Conservation (phyloP, 257 asterid genomes). For the Lantana camara region DNA sequence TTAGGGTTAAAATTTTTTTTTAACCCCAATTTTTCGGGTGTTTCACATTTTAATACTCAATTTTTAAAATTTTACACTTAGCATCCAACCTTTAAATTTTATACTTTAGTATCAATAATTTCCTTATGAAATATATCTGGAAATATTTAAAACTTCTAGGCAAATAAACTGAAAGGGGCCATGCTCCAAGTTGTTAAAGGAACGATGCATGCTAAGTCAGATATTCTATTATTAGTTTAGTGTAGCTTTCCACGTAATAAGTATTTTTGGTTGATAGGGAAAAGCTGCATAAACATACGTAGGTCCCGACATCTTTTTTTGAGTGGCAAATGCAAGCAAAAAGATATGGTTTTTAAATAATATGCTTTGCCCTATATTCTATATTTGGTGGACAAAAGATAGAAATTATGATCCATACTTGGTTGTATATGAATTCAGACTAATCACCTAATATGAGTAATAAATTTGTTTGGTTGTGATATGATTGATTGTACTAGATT, state of each 20-base stretch:
- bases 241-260: not conserved
- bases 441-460: too few species aligned
- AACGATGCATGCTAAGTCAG: slow-evolving; percentile 33
- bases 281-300: slow-evolving; percentile 15
- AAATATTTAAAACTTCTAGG: not conserved
- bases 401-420: too few species aligned
- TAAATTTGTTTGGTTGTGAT: too few species aligned
- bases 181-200: slow-evolving; percentile 34
- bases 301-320: slow-evolving; percentile 6
- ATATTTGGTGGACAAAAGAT: slow-evolving; percentile 8
- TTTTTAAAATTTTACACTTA: too few species aligned
- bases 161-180: slow-evolving; percentile 10
- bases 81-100: too few species aligned
- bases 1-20: too few species aligned
- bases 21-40: too few species aligned
- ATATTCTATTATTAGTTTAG: slow-evolving; percentile 19
- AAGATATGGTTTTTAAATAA: not conserved
- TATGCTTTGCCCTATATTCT: not conserved
- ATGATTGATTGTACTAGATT: too few species aligned
- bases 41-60: too few species aligned
- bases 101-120: too few species aligned
- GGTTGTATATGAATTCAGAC: not conserved
- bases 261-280: slow-evolving; percentile 23
- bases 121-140: slow-evolving; percentile 6
- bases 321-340: slow-evolving; percentile 26